phyloP scores from a whole-genome alignment of 2,329 filamentous ascomycete genomes.

The Thielaviopsis cerberus region DNA sequence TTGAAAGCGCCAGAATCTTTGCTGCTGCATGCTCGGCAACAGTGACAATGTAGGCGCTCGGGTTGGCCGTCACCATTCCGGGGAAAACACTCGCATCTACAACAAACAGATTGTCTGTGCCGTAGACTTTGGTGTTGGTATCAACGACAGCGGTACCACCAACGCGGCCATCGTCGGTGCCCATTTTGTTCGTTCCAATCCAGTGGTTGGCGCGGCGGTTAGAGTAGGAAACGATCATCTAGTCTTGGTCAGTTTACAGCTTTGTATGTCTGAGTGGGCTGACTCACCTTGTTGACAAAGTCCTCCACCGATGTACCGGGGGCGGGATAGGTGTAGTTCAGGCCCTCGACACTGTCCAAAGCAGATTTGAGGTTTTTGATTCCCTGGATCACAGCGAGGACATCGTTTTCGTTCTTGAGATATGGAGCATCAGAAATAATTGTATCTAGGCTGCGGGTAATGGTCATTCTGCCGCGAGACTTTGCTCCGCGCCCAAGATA shows the following conservation, averaged over 20 bases:
- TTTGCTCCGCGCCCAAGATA: conserved; percentile 46
- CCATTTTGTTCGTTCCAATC: conserved; percentile 43
- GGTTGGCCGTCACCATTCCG: conserved; percentile 50
- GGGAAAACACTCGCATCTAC: conserved; percentile 53
- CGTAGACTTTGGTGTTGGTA: conserved; percentile 43
- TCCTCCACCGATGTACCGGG: conserved; percentile 32
- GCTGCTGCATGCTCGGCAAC: conserved; percentile 42
- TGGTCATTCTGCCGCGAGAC: conserved; percentile 43
- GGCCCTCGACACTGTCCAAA: conserved; percentile 31
- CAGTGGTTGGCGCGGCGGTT: conserved; percentile 32
- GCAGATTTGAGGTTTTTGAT: conserved; percentile 41
- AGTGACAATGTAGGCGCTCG: conserved; percentile 44
- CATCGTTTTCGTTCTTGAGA: conserved; percentile 38
- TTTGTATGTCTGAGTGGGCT: background rate
- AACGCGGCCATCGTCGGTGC: conserved; percentile 32
- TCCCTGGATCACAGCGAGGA: conserved; percentile 42
- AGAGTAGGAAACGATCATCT: conserved; percentile 19
- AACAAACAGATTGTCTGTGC: conserved; percentile 49
- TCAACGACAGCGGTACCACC: conserved; percentile 43
- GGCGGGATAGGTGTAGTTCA: conserved; percentile 33
- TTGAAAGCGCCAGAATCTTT: conserved; percentile 11
- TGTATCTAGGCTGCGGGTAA: conserved; percentile 38
- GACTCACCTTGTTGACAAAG: conserved; percentile 32
- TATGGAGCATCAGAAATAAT: conserved; percentile 41
- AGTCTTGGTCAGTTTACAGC: background rate